Base-by-base conservation (phyloP, 257 asterid genomes). In the Nicotiana otophora region DNA sequence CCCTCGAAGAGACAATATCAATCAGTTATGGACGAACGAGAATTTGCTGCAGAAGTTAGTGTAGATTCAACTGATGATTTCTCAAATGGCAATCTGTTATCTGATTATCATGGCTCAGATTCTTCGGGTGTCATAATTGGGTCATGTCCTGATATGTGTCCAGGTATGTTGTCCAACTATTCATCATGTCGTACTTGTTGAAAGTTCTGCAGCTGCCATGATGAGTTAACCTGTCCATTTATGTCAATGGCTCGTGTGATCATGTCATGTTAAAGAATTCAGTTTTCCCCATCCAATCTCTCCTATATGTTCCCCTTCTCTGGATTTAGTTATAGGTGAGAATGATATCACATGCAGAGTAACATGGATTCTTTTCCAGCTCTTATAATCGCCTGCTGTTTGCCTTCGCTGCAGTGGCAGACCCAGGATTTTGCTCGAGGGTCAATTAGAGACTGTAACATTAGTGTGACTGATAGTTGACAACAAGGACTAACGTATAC, bases 131-230 rank as follows among this genome's bases (percentile, higher is more conserved):
- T 88, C 86, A 96, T 96, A 80, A 87, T 90, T 84, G 99, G 99
- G 84, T 48, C 88, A 63, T 96, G 99, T 88, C 91, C 95, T 85
- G 97, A 94, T 87, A 96, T 96, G 99, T 96, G 99, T 84, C 99
- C 99, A 83, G 99, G 99, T 96, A 88, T 68, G 85, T 79, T 30
- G 57, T 82, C 83, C 31, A 60, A 86, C 51, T 53, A 76, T n/a
- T 79, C 78, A 51, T 83, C 60, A 39, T 83, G 64, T 53, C 72
- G 62, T 54, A 68, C 82, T n/a, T 67, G 54, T 60, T 67, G 69
- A 72, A 16, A 75, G 63, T 14, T 75, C n/a, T 74, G 62, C 23
- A 48, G 60, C 58, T 42, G n/a, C 78, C 78, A 78, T 15, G 77
- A 80, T 63, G 78, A 83, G 53, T 74, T 80, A 74, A 86, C 77